Conservation (phyloP, 1,284 basidiomycete genomes). For the Ganoderma lucidum region DNA sequence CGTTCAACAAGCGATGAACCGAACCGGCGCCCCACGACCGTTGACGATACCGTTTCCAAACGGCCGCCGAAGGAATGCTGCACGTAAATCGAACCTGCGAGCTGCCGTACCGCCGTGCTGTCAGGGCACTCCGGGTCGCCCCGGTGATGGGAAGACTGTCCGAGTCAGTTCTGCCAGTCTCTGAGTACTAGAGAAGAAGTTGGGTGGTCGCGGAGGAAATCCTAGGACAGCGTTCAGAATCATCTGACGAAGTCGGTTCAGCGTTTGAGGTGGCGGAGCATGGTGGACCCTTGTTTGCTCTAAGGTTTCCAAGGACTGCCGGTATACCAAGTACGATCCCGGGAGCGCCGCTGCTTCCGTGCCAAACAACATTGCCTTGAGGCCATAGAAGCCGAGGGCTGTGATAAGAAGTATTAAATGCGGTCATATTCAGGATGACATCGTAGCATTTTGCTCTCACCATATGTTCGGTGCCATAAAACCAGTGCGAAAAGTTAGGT, state of each 20-base stretch:
- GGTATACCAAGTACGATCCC: not conserved
- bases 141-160: not conserved
- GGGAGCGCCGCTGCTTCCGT: not conserved
- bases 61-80: not conserved
- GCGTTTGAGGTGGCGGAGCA: not conserved
- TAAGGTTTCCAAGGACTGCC: conserved; percentile 1
- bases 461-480: not conserved
- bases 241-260: not conserved
- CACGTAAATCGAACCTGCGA: not conserved
- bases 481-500: not conserved
- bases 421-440: not conserved
- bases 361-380: conserved; percentile 8
- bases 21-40: not conserved
- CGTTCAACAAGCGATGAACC: not conserved
- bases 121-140: not conserved
- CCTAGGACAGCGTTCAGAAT: not conserved
- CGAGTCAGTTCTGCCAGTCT: not conserved
- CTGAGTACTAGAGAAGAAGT: not conserved
- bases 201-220: not conserved
- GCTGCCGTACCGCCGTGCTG: not conserved
- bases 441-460: not conserved
- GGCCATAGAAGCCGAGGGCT: not conserved
- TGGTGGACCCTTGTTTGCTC: conserved; percentile 7
- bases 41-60: not conserved
- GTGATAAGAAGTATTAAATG: conserved; percentile 5